These are phyloP conservation scores for Elongisporangium prolatum DNA, from an alignment of 352 stramenopile species.

Conservation along the genomic window DNA sequence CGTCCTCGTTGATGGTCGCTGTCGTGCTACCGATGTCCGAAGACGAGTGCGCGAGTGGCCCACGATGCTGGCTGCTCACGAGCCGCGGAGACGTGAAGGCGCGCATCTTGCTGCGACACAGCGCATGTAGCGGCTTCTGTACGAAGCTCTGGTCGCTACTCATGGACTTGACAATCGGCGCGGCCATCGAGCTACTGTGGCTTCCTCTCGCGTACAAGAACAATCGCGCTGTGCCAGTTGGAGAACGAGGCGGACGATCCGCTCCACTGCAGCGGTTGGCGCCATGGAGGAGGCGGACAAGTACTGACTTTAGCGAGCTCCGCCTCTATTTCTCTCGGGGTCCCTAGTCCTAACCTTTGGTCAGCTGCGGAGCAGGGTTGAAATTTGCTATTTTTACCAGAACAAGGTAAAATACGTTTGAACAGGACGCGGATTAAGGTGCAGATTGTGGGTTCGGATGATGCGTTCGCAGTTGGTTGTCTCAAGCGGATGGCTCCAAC, in stretches of 20 bases:
- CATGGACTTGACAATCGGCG: neutral
- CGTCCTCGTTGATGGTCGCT: neutral
- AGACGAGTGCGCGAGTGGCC: neutral
- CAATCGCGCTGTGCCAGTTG: neutral
- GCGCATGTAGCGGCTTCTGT: constrained; percentile 30
- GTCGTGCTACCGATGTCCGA: neutral
- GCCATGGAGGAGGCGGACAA: neutral
- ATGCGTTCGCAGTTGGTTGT: neutral
- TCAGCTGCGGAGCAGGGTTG: neutral
- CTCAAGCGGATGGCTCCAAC: neutral
- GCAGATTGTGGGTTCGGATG: neutral
- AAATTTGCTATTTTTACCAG: neutral
- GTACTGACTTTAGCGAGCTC: neutral
- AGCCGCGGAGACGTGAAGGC: constrained; percentile 70
- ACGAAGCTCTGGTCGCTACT: neutral
- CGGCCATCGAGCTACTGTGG: neutral
- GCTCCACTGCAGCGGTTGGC: neutral
- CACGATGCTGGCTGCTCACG: constrained; percentile 9
- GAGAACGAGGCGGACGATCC: neutral
- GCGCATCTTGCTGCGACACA: constrained; percentile 34
- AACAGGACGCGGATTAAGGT: neutral
- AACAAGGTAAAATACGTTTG: neutral
- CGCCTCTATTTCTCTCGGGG: neutral
- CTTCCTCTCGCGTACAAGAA: neutral
- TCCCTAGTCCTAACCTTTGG: neutral